These are phyloP conservation scores for Cicer judaicum DNA, from an alignment of 306 rosid genomes.

Conservation along the genomic window DNA sequence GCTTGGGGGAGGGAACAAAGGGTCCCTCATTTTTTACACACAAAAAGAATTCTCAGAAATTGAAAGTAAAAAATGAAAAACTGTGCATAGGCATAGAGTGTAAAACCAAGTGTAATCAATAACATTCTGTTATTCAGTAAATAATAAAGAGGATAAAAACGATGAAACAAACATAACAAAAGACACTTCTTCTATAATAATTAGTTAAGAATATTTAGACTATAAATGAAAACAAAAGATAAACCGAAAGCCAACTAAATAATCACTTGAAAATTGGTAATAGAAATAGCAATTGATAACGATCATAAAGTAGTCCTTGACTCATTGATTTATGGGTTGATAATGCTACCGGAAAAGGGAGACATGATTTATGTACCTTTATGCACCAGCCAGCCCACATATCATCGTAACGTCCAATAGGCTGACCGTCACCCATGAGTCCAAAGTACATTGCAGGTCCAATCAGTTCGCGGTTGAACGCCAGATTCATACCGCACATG, in stretches of 20 bases:
- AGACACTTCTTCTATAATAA: not conserved
- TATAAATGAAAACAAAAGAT: not conserved
- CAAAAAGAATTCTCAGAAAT: not conserved
- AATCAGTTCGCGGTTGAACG: constrained; percentile 77
- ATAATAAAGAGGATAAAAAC: not conserved
- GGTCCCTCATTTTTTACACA: not conserved
- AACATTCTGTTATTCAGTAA: not conserved
- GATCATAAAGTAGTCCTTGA: not conserved
- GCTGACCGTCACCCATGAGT: constrained; percentile 97
- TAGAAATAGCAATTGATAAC: constrained; percentile 15
- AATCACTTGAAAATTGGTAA: not conserved
- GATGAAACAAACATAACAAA: not conserved
- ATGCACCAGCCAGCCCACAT: constrained; percentile 99
- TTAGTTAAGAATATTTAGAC: not conserved
- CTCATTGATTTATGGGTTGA: constrained; percentile 7
- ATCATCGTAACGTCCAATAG: constrained; percentile 87
- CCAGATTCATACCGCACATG: constrained; percentile 94
- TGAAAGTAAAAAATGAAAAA: not conserved
- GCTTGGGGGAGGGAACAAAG: not conserved
- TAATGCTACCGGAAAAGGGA: constrained; percentile 17
- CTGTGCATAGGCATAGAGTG: not conserved
- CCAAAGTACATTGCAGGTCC: constrained; percentile 98
- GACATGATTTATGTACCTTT: constrained; percentile 57
- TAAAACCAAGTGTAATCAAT: not conserved
- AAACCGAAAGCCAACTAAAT: not conserved